Conservation (phyloP, 345 rosid genomes). For the Eucalyptus cloeziana region DNA sequence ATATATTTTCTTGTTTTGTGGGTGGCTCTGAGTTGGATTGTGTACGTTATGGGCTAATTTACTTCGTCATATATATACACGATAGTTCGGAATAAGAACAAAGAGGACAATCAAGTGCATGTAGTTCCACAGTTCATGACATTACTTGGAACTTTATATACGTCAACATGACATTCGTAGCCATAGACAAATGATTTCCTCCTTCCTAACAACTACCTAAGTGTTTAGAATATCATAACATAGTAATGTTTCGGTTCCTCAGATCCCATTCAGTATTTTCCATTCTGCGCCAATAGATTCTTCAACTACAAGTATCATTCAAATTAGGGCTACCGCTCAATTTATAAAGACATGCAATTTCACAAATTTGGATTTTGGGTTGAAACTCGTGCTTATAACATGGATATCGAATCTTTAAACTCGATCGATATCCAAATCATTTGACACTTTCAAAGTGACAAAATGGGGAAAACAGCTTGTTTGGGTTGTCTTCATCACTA, state of each 20-base stretch:
- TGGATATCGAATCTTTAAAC: not conserved
- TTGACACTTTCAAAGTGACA: not conserved
- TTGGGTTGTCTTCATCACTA: not conserved
- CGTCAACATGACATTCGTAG: not conserved
- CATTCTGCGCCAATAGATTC: not conserved
- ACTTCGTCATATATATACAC: not conserved
- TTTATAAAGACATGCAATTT: not conserved
- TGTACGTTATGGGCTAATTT: not conserved
- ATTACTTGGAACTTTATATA: not conserved
- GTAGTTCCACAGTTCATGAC: not conserved
- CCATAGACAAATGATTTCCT: not conserved
- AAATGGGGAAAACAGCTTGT: not conserved
- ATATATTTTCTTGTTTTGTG: not conserved
- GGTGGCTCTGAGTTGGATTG: not conserved
- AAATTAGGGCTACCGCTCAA: not conserved
- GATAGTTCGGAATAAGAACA: not conserved
- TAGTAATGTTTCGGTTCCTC: not conserved
- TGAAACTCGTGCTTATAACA: not conserved
- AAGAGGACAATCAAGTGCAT: not conserved
- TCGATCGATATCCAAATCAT: not conserved
- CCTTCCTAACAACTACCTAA: not conserved
- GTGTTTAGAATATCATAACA: not conserved
- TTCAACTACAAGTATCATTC: not conserved
- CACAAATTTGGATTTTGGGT: not conserved
- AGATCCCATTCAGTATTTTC: not conserved